These are phyloP conservation scores for Kodamaea fungicola DNA, from an alignment of 1,139 yeast genomes.

Conservation along the genomic window DNA sequence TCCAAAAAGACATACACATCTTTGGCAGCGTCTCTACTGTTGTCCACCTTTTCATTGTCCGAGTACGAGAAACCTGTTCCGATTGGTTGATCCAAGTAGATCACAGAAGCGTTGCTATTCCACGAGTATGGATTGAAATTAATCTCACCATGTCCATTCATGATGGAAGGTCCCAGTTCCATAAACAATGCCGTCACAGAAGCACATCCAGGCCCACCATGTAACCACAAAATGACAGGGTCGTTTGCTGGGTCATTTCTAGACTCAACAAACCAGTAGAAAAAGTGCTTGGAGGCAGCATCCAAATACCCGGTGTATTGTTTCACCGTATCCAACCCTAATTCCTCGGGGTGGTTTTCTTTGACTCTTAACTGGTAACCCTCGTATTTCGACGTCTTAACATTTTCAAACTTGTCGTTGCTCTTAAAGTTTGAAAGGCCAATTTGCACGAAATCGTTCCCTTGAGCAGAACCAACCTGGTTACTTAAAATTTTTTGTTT, in stretches of 20 bases:
- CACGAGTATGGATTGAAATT: constrained; percentile 76
- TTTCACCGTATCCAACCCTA: constrained; percentile 74
- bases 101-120: constrained; percentile 87
- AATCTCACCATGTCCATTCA: constrained; percentile 64
- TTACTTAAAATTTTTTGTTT: too few relatives aligned
- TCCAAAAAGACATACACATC: constrained; percentile 91
- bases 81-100: constrained; percentile 93
- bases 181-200: constrained; percentile 87
- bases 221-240: constrained; percentile 84
- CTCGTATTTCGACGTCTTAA: constrained; percentile 17
- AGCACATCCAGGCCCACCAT: constrained; percentile 92
- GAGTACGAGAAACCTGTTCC: constrained; percentile 92
- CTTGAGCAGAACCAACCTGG: too few relatives aligned
- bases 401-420: constrained; percentile 8
- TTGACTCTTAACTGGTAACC: constrained; percentile 60
- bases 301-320: constrained; percentile 89
- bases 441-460: too few relatives aligned
- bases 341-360: constrained; percentile 39
- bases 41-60: constrained; percentile 51
- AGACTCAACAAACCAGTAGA: constrained; percentile 82
- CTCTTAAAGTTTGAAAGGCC: too few relatives aligned
- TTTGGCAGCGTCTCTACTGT: constrained; percentile 85
- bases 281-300: constrained; percentile 77
- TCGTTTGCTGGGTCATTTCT: constrained; percentile 85
- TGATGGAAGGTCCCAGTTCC: constrained; percentile 84